These are phyloP conservation scores for Hansenula anomala DNA, from an alignment of 1,139 yeast species.

Conservation along the genomic window DNA sequence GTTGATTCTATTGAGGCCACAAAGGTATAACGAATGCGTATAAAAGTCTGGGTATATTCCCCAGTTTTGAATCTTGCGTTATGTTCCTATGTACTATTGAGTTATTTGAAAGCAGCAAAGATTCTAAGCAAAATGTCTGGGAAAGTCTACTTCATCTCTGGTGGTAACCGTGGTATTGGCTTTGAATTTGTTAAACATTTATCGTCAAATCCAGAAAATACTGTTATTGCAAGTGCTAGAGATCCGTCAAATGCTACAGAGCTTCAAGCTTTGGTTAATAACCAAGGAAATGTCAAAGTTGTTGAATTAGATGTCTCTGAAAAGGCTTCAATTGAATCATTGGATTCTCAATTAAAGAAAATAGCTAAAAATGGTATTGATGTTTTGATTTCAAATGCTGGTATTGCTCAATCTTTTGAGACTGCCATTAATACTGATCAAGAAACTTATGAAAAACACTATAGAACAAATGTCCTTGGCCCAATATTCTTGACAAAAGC, in stretches of 20 bases:
- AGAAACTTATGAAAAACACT: conserved; percentile 5
- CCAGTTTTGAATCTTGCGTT: too few relatives aligned
- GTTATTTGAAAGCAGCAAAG: too few relatives aligned
- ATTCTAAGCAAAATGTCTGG: too few relatives aligned
- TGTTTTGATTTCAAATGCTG: conserved; percentile 9
- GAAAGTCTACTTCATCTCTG: conserved; percentile 11
- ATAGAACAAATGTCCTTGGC: conserved; percentile 22
- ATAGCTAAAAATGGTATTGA: conserved; percentile 10
- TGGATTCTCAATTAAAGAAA: conserved; percentile 1
- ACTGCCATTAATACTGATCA: conserved; percentile 3
- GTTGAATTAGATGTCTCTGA: not conserved
- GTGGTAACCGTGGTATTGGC: conserved; percentile 15
- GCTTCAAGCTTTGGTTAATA: not conserved
- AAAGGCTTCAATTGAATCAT: conserved; percentile 6
- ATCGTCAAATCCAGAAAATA: not conserved
- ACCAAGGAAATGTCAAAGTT: not conserved
- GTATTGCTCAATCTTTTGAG: not conserved
- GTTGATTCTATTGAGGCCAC: too few relatives aligned
- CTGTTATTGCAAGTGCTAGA: conserved; percentile 8
- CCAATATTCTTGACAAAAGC: conserved; percentile 21
- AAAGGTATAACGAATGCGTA: too few relatives aligned
- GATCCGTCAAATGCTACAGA: not conserved
- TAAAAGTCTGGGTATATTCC: too few relatives aligned
- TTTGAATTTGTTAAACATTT: conserved; percentile 4
- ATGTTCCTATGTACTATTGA: too few relatives aligned